Base-by-base conservation (phyloP, 768 basidiomycete genomes). In the Psilocybe cubensis region DNA sequence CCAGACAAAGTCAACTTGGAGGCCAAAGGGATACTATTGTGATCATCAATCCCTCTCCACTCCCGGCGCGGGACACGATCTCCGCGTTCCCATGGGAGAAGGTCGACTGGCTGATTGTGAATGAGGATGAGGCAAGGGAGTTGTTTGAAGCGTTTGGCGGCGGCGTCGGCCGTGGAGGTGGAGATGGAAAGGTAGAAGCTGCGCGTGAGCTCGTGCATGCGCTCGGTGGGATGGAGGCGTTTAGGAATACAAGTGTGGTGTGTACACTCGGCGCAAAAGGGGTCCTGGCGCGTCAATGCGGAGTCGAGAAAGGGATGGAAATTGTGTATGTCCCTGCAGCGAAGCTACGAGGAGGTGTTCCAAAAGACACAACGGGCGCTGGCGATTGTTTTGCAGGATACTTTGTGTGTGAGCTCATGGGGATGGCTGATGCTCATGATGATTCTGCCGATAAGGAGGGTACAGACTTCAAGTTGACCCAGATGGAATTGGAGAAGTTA, bases 331-430 rank as follows among this genome's bases (percentile, higher is more conserved):
- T 83, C n/a, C 83, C 82, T 1, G 84, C 84, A 4, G 78, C 78
- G 2, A 68, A 66, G 43, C 66, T 86, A 12, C 57, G 72, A 31
- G 79, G 75, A 3, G 61, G 67, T 0, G 70, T 74, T n/a, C n/a
- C n/a, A 4, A 64, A 70, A 14, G 85, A 87, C 63, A 86, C 84
- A 2, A 87, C 86, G 0, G 86, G 86, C 9, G 86, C 86, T 1
- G 86, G 86, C 0, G 86, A 87, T 60, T 85, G 84, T 57, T 86
- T 86, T 64, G 78, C 84, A 0, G 86, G 86, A 11, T 87, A 84
- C 61, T 76, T 86, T 60, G 80, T 85, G 12, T 72, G 76, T 11
- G 83, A 81, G 0, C 69, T 87, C 38, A 85, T 86, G 85, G 67
- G 73, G 33, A 64, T 71, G 48, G 74, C 68, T 20, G 25, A 61